Conservation (phyloP, 495 filamentous ascomycete species). For the Amniculicola lignicola region DNA sequence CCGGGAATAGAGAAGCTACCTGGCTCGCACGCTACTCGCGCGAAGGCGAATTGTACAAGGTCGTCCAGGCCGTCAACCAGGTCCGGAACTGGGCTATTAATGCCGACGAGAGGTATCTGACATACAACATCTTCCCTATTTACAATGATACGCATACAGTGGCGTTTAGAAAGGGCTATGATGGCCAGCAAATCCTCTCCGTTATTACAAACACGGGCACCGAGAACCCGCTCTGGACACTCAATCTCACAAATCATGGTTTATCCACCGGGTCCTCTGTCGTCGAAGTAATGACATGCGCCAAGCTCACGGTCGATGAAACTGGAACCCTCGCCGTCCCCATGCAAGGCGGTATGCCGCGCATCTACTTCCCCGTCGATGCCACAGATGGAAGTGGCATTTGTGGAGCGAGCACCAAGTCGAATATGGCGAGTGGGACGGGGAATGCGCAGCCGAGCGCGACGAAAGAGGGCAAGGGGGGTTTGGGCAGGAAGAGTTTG, state of each 20-base stretch:
- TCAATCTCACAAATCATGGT: slow-evolving; percentile 48
- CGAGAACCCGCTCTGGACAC: slow-evolving; percentile 45
- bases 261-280: slow-evolving; percentile 40
- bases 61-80: slow-evolving; percentile 56
- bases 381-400: slow-evolving; percentile 32
- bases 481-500: background rate
- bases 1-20: slow-evolving; percentile 68
- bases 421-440: background rate
- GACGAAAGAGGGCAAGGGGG: background rate
- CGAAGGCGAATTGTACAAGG: slow-evolving; percentile 56
- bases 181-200: slow-evolving; percentile 55
- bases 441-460: background rate
- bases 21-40: slow-evolving; percentile 68
- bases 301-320: slow-evolving; percentile 41
- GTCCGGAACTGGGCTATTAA: slow-evolving; percentile 57
- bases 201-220: slow-evolving; percentile 60
- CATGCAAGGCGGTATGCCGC: slow-evolving; percentile 35
- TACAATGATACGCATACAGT: slow-evolving; percentile 57
- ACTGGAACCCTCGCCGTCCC: slow-evolving; percentile 33
- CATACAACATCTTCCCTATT: slow-evolving; percentile 54
- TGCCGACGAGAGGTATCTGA: slow-evolving; percentile 48
- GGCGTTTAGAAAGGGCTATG: slow-evolving; percentile 62
- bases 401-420: slow-evolving; percentile 13
- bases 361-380: slow-evolving; percentile 34
- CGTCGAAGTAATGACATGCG: slow-evolving; percentile 50